phyloP scores from a whole-genome alignment of 208 protist species.

The Phytomonas sp. region DNA sequence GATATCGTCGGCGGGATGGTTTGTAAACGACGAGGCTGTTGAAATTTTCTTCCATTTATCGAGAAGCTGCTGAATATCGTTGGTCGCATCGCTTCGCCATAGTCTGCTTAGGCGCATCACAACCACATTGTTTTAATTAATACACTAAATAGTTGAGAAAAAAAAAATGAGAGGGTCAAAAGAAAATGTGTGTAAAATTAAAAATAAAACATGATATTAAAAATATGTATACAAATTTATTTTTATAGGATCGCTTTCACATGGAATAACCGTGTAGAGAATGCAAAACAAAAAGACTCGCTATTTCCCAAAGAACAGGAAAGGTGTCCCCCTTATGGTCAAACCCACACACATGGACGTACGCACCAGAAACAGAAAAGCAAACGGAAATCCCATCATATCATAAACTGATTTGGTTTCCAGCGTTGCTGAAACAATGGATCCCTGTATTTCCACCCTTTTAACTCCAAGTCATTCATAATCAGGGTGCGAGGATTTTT shows the following conservation, averaged over 20 bases:
- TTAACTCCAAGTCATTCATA: conserved; percentile 51
- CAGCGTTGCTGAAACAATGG: conserved; percentile 77
- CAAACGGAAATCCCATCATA: conserved; percentile 13
- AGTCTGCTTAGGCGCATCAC: too few species aligned
- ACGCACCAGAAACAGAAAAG: background rate
- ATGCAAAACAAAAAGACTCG: too few species aligned
- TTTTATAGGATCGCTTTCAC: too few species aligned
- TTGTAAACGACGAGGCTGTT: conserved; percentile 3
- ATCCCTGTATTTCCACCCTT: conserved; percentile 73
- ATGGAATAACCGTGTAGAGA: background rate
- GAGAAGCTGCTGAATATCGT: too few species aligned
- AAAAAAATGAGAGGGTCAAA: background rate
- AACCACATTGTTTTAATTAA: too few species aligned
- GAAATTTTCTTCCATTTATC: conserved; percentile 13
- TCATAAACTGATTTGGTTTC: conserved; percentile 82
- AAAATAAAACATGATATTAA: too few species aligned
- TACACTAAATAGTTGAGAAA: too few species aligned
- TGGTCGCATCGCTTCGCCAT: too few species aligned
- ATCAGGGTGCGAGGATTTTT: conserved; percentile 81
- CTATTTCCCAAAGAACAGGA: background rate
- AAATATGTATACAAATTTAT: too few species aligned
- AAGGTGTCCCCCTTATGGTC: background rate
- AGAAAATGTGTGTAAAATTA: background rate
- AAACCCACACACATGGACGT: background rate
- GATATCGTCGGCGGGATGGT: too few species aligned